Evolutionary conservation across 1,284 basidiomycete genomes (phyloP), one percentile per base, ranked within the genome.

Genomic region (Ganoderma resinaceum): DNA sequence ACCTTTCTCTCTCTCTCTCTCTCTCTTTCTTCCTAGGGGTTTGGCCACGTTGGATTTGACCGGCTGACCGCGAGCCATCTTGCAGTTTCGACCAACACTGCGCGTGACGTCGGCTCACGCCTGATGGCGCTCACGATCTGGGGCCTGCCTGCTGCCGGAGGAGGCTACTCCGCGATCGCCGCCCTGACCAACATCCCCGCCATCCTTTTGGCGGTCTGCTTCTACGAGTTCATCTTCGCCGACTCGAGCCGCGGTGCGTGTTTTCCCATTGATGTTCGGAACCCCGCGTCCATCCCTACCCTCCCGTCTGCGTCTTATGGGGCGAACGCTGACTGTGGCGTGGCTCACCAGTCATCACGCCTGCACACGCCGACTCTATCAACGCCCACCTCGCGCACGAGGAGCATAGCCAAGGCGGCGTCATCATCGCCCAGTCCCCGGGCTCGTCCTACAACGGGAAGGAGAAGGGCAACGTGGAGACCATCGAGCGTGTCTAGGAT

Each of bases 131-230:
- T 91, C 74, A 82, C 87, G 0, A 84, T 91, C 63, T 92, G 86
- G 84, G 90, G 90, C 14, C 75, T 61, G 2, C 71, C 78, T 70
- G 90, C 89, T 23, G 76, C 80, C 35, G 89, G 89, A 40, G 87
- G 88, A 16, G 70, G 72, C 6, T 92, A 91, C 73, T 86, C 88
- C 5, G 90, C 89, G 0, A 85, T 92, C 46, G 79, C 89, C 1
- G 87, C 90, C 2, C 80, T 92, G 37, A 87, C 88, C 3, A 91
- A 91, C 74, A 89, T 91, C 63, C 88, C 87, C 2, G 86, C 89
- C 0, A 91, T 84, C 18, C 61, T 90, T 23, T 74, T 88, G 42
- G 87, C 83, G 11, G 85, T 81, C 29, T 66, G 81, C 52, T 65
- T 89, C 37, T 90, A 91, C 69, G 87, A 89, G 71, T 69, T 84